Conservation (phyloP, 306 rosid species). For the Argentina anserina region DNA sequence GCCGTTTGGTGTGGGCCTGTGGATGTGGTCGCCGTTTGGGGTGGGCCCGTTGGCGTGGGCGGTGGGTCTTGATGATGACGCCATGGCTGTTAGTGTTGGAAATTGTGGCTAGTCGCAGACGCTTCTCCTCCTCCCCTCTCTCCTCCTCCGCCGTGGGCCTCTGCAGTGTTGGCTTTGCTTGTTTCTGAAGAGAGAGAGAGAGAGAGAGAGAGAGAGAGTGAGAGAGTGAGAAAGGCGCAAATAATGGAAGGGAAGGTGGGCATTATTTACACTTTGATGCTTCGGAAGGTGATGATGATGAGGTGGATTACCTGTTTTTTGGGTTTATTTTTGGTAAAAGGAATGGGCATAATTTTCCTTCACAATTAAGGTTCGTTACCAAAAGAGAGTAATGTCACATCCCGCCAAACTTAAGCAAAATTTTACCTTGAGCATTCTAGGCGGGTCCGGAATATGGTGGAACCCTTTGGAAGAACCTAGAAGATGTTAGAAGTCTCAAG, state of each 20-base stretch:
- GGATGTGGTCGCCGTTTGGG: not conserved
- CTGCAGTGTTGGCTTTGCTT: not conserved
- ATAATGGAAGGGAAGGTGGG: not conserved
- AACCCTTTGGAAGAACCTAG: too few species aligned
- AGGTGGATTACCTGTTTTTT: not conserved
- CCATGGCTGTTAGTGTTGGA: not conserved
- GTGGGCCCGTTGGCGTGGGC: constrained; percentile 2
- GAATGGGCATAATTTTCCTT: too few species aligned
- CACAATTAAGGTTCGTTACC: too few species aligned
- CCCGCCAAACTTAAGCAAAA: too few species aligned
- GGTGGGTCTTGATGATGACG: constrained; percentile 2
- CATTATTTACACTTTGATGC: not conserved
- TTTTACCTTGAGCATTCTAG: too few species aligned
- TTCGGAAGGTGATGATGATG: not conserved
- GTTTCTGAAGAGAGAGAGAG: constrained; percentile 6
- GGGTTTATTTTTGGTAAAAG: too few species aligned
- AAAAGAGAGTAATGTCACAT: too few species aligned
- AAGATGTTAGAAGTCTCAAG: too few species aligned
- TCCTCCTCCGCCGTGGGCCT: not conserved
- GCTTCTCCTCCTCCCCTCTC: not conserved
- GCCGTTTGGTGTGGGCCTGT: constrained; percentile 12
- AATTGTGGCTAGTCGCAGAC: not conserved
- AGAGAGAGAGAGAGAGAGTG: not conserved
- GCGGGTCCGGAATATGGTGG: too few species aligned
- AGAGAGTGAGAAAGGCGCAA: not conserved